A percentile compares a stretch with the other conserved stretches of the same genome.
Evolutionary conservation across 2,329 filamentous ascomycete genomes (phyloP).

Genomic region (Tolypocladium album): DNA sequence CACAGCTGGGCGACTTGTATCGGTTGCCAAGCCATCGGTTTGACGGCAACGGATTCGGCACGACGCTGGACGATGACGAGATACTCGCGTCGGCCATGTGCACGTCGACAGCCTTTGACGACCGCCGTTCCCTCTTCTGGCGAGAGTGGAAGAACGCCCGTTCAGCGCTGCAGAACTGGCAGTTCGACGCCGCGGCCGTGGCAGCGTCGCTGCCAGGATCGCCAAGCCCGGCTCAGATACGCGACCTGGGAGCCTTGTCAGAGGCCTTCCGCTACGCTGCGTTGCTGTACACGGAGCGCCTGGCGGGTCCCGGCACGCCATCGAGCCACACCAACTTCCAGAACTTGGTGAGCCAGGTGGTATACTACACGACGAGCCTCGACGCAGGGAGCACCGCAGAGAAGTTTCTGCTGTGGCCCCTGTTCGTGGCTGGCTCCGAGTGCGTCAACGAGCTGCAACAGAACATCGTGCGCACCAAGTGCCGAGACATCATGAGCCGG

Average conservation of each 20-base stretch:
- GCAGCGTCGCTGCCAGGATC: slow-evolving; percentile 37
- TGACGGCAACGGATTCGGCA: slow-evolving; percentile 57
- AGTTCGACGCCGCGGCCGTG: slow-evolving; percentile 51
- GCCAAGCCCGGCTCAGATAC: slow-evolving; percentile 49
- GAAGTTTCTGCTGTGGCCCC: slow-evolving; percentile 87
- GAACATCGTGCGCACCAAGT: slow-evolving; percentile 66
- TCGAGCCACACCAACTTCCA: slow-evolving; percentile 71
- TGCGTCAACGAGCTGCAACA: slow-evolving; percentile 75
- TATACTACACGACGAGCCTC: slow-evolving; percentile 74
- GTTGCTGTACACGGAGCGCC: slow-evolving; percentile 78
- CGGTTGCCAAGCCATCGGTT: slow-evolving; percentile 44
- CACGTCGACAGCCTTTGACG: slow-evolving; percentile 39
- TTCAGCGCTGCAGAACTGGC: slow-evolving; percentile 67
- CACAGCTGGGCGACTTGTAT: slow-evolving; percentile 16
- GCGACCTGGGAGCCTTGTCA: slow-evolving; percentile 71
- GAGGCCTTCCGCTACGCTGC: slow-evolving; percentile 87
- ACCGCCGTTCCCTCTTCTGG: slow-evolving; percentile 63
- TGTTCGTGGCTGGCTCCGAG: slow-evolving; percentile 84
- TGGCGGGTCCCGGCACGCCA: slow-evolving; percentile 65
- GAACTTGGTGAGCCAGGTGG: slow-evolving; percentile 67
- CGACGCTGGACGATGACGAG: slow-evolving; percentile 45
- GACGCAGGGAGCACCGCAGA: slow-evolving; percentile 62
- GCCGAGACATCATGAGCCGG: slow-evolving; percentile 75
- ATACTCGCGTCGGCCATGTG: slow-evolving; percentile 28
- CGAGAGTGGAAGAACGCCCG: slow-evolving; percentile 76